Base-by-base conservation (phyloP, 2,329 filamentous ascomycete genomes). In the Verruconis gallopava region DNA sequence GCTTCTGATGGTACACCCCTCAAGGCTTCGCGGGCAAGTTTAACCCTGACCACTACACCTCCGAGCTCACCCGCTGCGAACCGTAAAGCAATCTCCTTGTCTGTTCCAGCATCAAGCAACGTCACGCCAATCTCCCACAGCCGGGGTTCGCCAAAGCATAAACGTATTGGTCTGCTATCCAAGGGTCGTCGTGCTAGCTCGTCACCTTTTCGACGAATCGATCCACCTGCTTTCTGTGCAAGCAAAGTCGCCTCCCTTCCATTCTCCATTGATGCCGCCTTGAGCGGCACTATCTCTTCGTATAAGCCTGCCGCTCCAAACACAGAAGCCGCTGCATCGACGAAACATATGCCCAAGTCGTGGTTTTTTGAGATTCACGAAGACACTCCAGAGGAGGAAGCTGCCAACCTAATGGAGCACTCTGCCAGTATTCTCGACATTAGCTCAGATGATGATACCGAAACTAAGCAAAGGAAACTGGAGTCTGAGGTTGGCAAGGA, bases 331-430 rank as follows among this genome's bases (percentile, higher is more conserved):
- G 45, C 55, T 4, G 46, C 56, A 32, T 59, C 71, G 51, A 74
- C 81, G 55, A 70, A 75, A 22, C 71, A 71, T 44, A 64, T 68
- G 63, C 65, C 69, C 17, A 71, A 69, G 45, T 57, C 60, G 45
- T 95, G 86, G 88, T 81, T 81, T 66, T 96, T 98, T 56, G 82
- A 89, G 45, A 96, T 98, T 54, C 80, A 95, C 57, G 85, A 94
- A 57, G 89, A 98, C 60, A 85, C 84, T 0, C 75, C 81, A 5
- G 84, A 94, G 57, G 83, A 95, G 56, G 81, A 93, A 56, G 83
- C 91, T 62, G 85, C 86, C 52, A 95, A 93, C 54, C 67, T 94
- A 30, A 84, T 96, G 64, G 84, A 95, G 61, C 89, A 95, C 65
- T 81, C 81, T 43, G 89, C 89, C 5, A 80, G 81, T 48, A 78